A percentile compares a stretch with the other conserved stretches of the same genome.
phyloP scores from a whole-genome alignment of 2,329 filamentous ascomycete species.

The Hypoxylon sp. region DNA sequence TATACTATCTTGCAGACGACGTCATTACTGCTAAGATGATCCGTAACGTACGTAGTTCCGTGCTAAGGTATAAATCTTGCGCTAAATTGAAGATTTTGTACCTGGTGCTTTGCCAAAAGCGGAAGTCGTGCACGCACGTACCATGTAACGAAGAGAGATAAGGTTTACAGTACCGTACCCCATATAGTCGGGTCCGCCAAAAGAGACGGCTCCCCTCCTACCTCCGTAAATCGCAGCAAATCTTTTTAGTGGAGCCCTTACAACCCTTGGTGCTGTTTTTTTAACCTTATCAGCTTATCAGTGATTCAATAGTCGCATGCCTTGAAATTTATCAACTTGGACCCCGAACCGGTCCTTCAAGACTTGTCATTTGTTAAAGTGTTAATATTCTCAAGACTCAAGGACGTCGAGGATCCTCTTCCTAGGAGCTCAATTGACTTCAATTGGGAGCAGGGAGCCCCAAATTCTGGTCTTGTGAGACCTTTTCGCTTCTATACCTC shows the following conservation, averaged over 20 bases:
- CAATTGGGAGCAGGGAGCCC: constrained; percentile 52
- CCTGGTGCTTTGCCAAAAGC: constrained; percentile 34
- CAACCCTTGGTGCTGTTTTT: constrained; percentile 37
- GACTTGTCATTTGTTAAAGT: constrained; percentile 31
- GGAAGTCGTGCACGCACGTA: constrained; percentile 29
- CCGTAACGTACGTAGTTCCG: constrained; percentile 13
- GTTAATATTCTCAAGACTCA: constrained; percentile 26
- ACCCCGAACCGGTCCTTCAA: constrained; percentile 30
- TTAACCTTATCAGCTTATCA: constrained; percentile 47
- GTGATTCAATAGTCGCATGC: constrained; percentile 35
- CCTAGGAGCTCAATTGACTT: constrained; percentile 52
- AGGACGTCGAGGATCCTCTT: constrained; percentile 32
- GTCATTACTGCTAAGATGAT: constrained; percentile 30
- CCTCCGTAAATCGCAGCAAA: constrained; percentile 45
- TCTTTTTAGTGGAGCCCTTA: constrained; percentile 40
- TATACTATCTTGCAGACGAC: constrained; percentile 26
- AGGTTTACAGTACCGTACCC: constrained; percentile 25
- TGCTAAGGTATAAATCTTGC: constrained; percentile 4
- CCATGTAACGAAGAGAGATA: constrained; percentile 15
- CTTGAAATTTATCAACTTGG: constrained; percentile 40
- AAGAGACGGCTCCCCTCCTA: constrained; percentile 33
- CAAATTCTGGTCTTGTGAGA: constrained; percentile 50
- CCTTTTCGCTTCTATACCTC: constrained; percentile 44
- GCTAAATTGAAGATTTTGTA: constrained; percentile 12
- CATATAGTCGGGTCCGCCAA: constrained; percentile 39